Conservation (phyloP, 108 stramenopile genomes). For the Cyclotella sp. region DNA sequence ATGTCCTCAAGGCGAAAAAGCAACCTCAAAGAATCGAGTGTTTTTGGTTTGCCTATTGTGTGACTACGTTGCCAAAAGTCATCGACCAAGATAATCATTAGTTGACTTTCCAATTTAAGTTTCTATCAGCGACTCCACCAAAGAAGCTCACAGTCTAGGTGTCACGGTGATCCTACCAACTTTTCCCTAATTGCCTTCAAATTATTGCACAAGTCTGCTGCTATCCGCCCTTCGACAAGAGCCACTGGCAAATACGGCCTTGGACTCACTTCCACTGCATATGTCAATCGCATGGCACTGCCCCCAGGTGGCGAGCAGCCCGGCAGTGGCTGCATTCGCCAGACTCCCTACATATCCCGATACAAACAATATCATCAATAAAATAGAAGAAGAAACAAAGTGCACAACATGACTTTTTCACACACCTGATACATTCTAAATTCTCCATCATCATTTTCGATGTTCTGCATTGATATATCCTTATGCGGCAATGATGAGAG, state of each 20-base stretch:
- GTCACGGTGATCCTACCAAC: conserved; percentile 13
- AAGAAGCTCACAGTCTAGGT: no score
- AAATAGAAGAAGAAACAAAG: not conserved
- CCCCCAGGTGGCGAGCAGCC: conserved; percentile 78
- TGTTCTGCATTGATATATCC: conserved; percentile 92
- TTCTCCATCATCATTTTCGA: conserved; percentile 86
- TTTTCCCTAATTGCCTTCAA: conserved; percentile 78
- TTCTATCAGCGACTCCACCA: no score
- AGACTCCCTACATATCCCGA: conserved; percentile 60
- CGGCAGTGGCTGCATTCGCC: conserved; percentile 90
- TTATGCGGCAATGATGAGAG: conserved; percentile 70
- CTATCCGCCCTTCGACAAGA: conserved; percentile 86
- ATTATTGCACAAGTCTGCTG: conserved; percentile 81
- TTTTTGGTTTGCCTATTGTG: no score
- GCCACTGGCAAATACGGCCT: conserved; percentile 87
- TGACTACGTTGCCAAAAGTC: no score
- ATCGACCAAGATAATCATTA: no score
- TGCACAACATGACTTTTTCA: not conserved
- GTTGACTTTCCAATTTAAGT: no score
- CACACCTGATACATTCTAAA: conserved; percentile 84
- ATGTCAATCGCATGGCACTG: conserved; percentile 86
- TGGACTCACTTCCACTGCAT: conserved; percentile 90
- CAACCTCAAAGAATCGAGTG: no score
- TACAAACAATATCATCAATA: not conserved
- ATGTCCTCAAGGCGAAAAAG: no score